Conservation (phyloP, 768 basidiomycete species). For the Leccinum subgranulosum region DNA sequence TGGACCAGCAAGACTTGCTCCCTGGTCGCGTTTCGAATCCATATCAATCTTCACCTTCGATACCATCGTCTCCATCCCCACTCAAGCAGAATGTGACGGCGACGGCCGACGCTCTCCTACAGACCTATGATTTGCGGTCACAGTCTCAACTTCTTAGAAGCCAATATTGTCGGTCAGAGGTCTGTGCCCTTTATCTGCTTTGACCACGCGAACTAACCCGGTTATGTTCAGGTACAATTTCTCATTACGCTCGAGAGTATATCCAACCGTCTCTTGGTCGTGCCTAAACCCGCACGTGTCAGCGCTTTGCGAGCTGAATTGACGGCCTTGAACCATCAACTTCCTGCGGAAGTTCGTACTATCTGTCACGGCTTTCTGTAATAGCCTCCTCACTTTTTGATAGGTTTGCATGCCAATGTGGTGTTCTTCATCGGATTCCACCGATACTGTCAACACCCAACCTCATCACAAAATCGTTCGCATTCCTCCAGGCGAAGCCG, state of each 20-base stretch:
- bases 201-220: neutral
- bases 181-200: slow-evolving; percentile 30
- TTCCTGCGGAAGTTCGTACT: slow-evolving; percentile 83
- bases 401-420: slow-evolving; percentile 89
- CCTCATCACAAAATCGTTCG: slow-evolving; percentile 95
- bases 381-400: slow-evolving; percentile 3
- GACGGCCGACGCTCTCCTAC: slow-evolving; percentile 55
- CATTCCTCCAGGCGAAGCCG: slow-evolving; percentile 96
- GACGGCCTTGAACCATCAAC: slow-evolving; percentile 91
- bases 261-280: slow-evolving; percentile 84
- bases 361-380: neutral
- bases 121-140: slow-evolving; percentile 61
- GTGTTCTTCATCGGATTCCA: slow-evolving; percentile 70
- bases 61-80: slow-evolving; percentile 46
- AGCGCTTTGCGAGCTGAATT: slow-evolving; percentile 96
- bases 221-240: slow-evolving; percentile 65
- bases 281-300: slow-evolving; percentile 91
- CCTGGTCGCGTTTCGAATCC: slow-evolving; percentile 38
- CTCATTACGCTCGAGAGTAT: slow-evolving; percentile 87
- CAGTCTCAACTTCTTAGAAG: slow-evolving; percentile 75
- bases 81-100: slow-evolving; percentile 43
- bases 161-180: slow-evolving; percentile 88
- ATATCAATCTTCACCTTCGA: slow-evolving; percentile 71
- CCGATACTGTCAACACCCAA: slow-evolving; percentile 38
- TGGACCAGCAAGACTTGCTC: slow-evolving; percentile 61